Percentiles rank a stretch among this genome's conserved stretches.
These are phyloP conservation scores for Fusarium poae DNA, from an alignment of 2,329 filamentous ascomycete genomes.

Conservation along the genomic window DNA sequence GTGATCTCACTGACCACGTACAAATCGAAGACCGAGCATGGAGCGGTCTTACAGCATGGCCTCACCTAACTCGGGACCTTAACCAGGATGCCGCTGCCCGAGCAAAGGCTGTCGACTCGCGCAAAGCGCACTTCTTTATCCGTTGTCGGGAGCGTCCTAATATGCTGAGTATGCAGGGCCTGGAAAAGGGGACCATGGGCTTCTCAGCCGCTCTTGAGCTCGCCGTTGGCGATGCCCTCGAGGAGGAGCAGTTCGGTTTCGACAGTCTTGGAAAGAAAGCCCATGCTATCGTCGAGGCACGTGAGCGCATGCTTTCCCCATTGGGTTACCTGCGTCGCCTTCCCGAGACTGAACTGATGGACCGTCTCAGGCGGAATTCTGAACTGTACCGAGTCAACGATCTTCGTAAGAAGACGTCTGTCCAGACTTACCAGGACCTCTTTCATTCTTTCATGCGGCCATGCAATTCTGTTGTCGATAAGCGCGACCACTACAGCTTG, in stretches of 20 bases:
- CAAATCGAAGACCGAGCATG: slow-evolving; percentile 74
- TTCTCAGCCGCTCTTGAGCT: slow-evolving; percentile 77
- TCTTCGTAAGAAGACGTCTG: slow-evolving; percentile 63
- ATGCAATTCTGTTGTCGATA: slow-evolving; percentile 67
- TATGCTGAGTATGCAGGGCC: slow-evolving; percentile 79
- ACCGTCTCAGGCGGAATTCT: slow-evolving; percentile 69
- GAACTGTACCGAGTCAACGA: slow-evolving; percentile 67
- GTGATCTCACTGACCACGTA: slow-evolving; percentile 74
- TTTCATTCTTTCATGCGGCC: slow-evolving; percentile 72
- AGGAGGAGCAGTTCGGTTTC: slow-evolving; percentile 72
- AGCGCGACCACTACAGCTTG: slow-evolving; percentile 71
- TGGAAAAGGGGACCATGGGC: slow-evolving; percentile 78
- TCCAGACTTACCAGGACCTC: slow-evolving; percentile 72
- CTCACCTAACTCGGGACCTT: slow-evolving; percentile 68
- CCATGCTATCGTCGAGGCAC: slow-evolving; percentile 67
- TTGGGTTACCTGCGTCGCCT: slow-evolving; percentile 68
- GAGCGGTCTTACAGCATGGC: slow-evolving; percentile 72
- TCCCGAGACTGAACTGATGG: slow-evolving; percentile 69
- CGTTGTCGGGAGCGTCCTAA: slow-evolving; percentile 73
- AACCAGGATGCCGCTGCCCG: slow-evolving; percentile 61
- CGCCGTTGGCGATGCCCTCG: slow-evolving; percentile 72
- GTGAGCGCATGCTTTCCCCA: slow-evolving; percentile 67
- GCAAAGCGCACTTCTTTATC: slow-evolving; percentile 69
- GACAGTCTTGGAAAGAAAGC: slow-evolving; percentile 67
- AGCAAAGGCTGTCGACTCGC: slow-evolving; percentile 59